Base-by-base conservation (phyloP, 139 green algal genomes). In the Diplosphaera chodatii region DNA sequence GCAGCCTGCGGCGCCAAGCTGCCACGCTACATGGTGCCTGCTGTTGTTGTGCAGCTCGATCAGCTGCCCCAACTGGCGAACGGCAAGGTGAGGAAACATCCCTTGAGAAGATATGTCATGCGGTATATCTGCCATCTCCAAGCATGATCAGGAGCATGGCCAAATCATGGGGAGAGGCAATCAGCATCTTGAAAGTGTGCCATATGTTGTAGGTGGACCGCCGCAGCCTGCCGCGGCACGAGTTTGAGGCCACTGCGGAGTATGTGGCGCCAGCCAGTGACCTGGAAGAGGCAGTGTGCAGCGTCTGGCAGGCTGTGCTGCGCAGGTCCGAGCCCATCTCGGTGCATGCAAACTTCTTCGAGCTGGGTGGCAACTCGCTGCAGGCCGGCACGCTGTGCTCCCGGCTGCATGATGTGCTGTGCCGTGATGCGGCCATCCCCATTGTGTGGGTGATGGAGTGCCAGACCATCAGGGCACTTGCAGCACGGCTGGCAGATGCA, bases 11-110 rank as follows among this genome's bases (percentile, higher is more conserved):
- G 28, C 21, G 23, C 10, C 10, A 48, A 13, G 4, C 64, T 82
- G 32, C 71, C 77, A 18, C 66, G 68, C 37, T 74, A 82, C 71
- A 78, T 78, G 77, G 56, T 82, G 21, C 77, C 77, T 4, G 62
- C 32, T 1, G 27, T 18, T 18, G 63, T 78, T 32, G 68, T 71
- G 27, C 5, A 59, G 20, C 32, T 75, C 3, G n/a, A 29, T 6
- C 15, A 10, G 21, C 18, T 82, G 64, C 77, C 77, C 31, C 33
- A 68, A 27, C 74, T 63, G 25, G 33, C 62, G 21, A 76, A 76
- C 33, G 71, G 71, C 5, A 82, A 82, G 72, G 66, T 75, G 33
- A 59, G 48, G 4, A 25, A 21, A 10, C 48, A 21, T 21, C 37
- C 10, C 37, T 48, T 20, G 10, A 48, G 6, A 6, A 48, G 10